phyloP scores from a whole-genome alignment of 768 basidiomycete species.

The Neoboletus magnificus region DNA sequence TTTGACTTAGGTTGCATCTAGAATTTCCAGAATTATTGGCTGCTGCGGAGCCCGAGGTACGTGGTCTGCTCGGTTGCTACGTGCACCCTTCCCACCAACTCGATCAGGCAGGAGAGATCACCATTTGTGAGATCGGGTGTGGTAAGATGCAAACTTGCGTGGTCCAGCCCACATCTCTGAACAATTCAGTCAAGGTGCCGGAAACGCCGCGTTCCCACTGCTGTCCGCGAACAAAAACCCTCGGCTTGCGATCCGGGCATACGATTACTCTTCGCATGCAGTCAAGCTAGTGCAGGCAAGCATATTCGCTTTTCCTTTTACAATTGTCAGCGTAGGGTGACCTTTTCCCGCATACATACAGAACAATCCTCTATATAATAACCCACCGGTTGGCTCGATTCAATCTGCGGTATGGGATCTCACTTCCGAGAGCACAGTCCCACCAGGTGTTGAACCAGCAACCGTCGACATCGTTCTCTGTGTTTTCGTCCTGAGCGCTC shows the following conservation, averaged over 20 bases:
- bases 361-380: constrained; percentile 68
- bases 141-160: constrained; percentile 43
- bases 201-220: constrained; percentile 92
- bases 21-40: constrained; percentile 89
- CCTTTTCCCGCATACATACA: constrained; percentile 28
- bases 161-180: background rate
- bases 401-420: constrained; percentile 90
- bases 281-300: constrained; percentile 84
- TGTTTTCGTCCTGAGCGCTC: constrained; percentile 90
- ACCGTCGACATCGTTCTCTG: constrained; percentile 89
- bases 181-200: constrained; percentile 61
- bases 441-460: constrained; percentile 56
- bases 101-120: constrained; percentile 70
- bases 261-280: constrained; percentile 89
- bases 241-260: constrained; percentile 67
- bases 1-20: constrained; percentile 65
- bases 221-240: constrained; percentile 82
- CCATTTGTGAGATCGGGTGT: constrained; percentile 88
- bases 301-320: background rate
- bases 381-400: constrained; percentile 68
- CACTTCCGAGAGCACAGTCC: constrained; percentile 58
- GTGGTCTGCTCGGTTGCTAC: constrained; percentile 7
- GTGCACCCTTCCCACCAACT: background rate
- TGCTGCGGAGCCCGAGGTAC: constrained; percentile 64
- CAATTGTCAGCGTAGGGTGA: background rate